Base-by-base conservation (phyloP, 23 red algal species). In the Chondrus crispus region DNA sequence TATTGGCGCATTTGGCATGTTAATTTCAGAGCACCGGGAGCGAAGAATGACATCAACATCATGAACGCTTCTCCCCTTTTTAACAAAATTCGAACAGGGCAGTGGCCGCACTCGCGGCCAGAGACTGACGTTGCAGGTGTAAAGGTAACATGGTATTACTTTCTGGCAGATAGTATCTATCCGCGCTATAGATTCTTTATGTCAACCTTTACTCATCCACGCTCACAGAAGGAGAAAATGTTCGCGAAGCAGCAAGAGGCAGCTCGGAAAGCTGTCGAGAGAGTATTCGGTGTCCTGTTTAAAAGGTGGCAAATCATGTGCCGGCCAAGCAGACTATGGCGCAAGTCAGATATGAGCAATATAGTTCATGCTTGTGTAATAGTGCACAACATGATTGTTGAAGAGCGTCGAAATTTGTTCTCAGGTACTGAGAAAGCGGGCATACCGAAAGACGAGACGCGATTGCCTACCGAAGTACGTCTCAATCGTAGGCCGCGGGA, bases 1-100 rank as follows among this genome's bases (percentile, higher is more conserved):
- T 35, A 42, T 38, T 4, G 70, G 19, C 37, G 60, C 3, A 84
- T 93, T 7, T 93, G 89, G 89, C 89, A 93, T 62, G 35, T 78
- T 5, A 22, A 36, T 1, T 58, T 79, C 28, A 71, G 46, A 52
- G 1, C 60, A 35, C 68, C 69, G 4, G 86, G 86, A 52, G 72
- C 39, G 2, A 77, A 45, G 30, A 80, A 80, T n/a, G 64, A 90
- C 60, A 43, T 79, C 19, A 79, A 39, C 68, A 60, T 89, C 19
- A 11, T 77, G n/a, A 42, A 74, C 0, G 4, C 24, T 43, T 52
- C 39, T 52, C 68, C 64, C 11, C 45, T 77, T 5, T 40, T 48
- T 3, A 69, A 29, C 16, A 33, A 75, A 10, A 39, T 90, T 32
- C 19, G 19, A 7, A 36, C 33, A 5, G 86, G 62, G 1, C 4